phyloP scores from a whole-genome alignment of 257 asterid species.

The Solanum phureja region DNA sequence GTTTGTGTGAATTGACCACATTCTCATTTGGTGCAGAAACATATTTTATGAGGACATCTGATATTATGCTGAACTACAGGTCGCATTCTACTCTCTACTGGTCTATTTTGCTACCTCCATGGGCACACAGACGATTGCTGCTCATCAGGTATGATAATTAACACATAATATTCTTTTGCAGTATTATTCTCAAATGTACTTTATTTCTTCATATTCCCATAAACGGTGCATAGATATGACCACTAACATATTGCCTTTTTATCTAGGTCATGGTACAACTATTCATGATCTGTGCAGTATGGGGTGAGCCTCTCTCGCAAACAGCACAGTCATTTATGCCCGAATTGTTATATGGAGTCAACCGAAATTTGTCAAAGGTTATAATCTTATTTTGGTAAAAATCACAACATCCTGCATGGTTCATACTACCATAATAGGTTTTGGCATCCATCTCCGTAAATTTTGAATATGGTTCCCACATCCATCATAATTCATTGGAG shows the following conservation, averaged over 20 bases:
- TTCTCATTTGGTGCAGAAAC: background rate
- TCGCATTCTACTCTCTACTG: conserved; percentile 72
- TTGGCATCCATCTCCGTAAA: background rate
- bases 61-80: conserved; percentile 26
- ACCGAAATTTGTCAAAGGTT: conserved; percentile 70
- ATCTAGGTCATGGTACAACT: conserved; percentile 88
- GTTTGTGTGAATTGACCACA: conserved; percentile 20
- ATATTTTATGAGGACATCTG: background rate
- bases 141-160: conserved; percentile 63
- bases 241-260: conserved; percentile 1
- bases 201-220: background rate
- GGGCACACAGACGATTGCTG: conserved; percentile 72
- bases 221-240: background rate
- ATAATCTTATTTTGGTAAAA: background rate
- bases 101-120: conserved; percentile 82
- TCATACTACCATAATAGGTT: background rate
- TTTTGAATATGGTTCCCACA: background rate
- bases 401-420: background rate
- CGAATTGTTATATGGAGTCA: conserved; percentile 71
- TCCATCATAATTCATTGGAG: background rate
- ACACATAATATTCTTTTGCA: background rate
- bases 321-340: conserved; percentile 97
- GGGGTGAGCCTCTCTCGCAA: conserved; percentile 95
- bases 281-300: conserved; percentile 71
- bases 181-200: background rate